These are phyloP conservation scores for Elaeis guineensis DNA, from an alignment of 176 grass and related monocot genomes.

Conservation along the genomic window DNA sequence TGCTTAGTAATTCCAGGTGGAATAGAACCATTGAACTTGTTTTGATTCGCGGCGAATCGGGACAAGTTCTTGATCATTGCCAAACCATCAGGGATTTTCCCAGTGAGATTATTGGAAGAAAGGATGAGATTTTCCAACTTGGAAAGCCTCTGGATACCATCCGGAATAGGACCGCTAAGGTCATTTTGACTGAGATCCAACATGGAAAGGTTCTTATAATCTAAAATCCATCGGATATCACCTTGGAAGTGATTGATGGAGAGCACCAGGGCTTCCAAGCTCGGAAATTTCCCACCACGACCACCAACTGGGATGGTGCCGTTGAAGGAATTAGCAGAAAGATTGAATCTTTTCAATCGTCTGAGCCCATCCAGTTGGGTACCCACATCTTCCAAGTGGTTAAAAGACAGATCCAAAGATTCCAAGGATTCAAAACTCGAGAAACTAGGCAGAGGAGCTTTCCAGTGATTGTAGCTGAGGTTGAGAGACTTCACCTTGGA, in stretches of 20 bases:
- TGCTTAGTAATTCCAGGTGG: constrained; percentile 23
- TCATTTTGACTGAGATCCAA: constrained; percentile 68
- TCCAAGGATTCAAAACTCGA: constrained; percentile 22
- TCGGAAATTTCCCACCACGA: neutral
- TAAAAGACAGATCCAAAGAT: constrained; percentile 59
- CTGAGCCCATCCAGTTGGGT: constrained; percentile 9
- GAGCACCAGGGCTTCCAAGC: constrained; percentile 40
- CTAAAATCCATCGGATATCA: constrained; percentile 18
- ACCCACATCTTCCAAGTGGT: constrained; percentile 6
- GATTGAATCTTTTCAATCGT: constrained; percentile 44
- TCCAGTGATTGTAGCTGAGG: constrained; percentile 27
- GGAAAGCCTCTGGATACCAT: constrained; percentile 13
- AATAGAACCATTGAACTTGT: constrained; percentile 21
- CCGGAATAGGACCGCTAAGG: constrained; percentile 11
- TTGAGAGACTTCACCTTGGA: constrained; percentile 25
- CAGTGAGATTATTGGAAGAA: constrained; percentile 30
- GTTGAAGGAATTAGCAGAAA: constrained; percentile 22
- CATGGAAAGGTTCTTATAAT: constrained; percentile 16
- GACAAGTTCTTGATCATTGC: neutral
- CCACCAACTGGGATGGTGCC: constrained; percentile 22
- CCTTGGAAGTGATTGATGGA: constrained; percentile 31
- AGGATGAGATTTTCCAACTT: constrained; percentile 47
- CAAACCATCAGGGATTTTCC: constrained; percentile 19
- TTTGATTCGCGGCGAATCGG: constrained; percentile 59
- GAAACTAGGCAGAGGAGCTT: neutral